Percentiles rank a stretch among this genome's conserved stretches.
phyloP scores from a whole-genome alignment of 306 rosid genomes.

The Vicia faba region DNA sequence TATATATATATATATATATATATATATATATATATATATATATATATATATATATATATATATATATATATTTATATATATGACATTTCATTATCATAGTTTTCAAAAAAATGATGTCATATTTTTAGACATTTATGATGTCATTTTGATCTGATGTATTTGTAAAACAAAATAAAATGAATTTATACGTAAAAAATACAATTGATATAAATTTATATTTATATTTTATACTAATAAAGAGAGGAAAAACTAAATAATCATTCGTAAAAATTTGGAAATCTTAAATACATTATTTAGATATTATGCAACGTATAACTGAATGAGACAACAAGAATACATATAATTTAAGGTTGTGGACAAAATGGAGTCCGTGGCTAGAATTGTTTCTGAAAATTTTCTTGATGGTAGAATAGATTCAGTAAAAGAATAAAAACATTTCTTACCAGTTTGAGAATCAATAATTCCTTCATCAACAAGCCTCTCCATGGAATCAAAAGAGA shows the following conservation, averaged over 20 bases:
- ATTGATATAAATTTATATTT: too few relatives aligned
- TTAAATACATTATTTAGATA: not conserved
- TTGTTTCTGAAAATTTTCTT: not conserved
- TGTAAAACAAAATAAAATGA: too few relatives aligned
- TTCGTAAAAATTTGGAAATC: not conserved
- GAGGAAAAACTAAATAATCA: not conserved
- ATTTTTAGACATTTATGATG: too few relatives aligned
- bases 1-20: too few relatives aligned
- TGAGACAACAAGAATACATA: not conserved
- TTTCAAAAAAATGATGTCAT: too few relatives aligned
- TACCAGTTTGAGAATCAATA: conserved; percentile 38
- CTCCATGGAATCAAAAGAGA: conserved; percentile 27
- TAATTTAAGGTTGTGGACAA: not conserved
- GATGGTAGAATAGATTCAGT: not conserved
- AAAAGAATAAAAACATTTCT: not conserved
- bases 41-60: too few relatives aligned
- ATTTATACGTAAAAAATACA: too few relatives aligned
- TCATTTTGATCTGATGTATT: too few relatives aligned
- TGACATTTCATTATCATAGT: too few relatives aligned
- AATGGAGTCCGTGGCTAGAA: not conserved
- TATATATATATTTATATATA: too few relatives aligned
- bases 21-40: too few relatives aligned
- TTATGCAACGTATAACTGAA: not conserved
- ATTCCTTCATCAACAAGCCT: conserved; percentile 44
- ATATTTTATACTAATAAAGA: too few relatives aligned